Evolutionary conservation across 2,329 filamentous ascomycete species (phyloP), one percentile per base, ranked within the genome.

Genomic region (Bimuria novae-zelandiae): DNA sequence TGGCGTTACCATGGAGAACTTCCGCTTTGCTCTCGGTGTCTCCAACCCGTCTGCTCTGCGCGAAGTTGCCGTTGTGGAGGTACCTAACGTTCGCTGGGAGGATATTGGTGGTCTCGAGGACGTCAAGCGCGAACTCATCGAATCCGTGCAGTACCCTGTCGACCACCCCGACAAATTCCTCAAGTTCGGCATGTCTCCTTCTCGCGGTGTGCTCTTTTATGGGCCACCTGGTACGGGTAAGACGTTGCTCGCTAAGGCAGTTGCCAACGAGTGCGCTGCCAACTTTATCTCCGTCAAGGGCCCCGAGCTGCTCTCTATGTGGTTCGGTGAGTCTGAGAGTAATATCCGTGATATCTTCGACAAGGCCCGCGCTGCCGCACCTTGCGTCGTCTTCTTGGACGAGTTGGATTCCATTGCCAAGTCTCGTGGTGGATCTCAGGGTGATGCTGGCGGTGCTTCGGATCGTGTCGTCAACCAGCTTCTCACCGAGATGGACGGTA

Each of bases 251-350:
- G 94, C 94, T 75, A 99, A 99, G 85, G 94, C 94, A 67, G 94
- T 99, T 64, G 94, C 94, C 79, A 99, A 97, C 79, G 94, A 99
- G 82, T 97, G 92, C 74, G 89, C 94, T 57, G 94, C 94, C 84
- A 99, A 99, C 83, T 99, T 99, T 81, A 97, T 99, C 75, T 99
- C 94, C 35, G 89, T 99, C 78, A 99, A 99, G 86, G 94, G 94
- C 57, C 95, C 94, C 52, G 94, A 99, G 77, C 84, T 99, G 70
- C 86, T 99, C 68, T 97, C 92, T 77, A 99, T 99, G 94, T 99
- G 94, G 94, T 99, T 99, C 73, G 94, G 94, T 87, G 94, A 99
- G 81, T 99, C 94, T 49, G 95, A 99, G 81, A 96, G 91, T 86
- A 99, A 99, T 80, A 97, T 99, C 63, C 90, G 94, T 74, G 94